phyloP scores from a whole-genome alignment of 1,139 yeast genomes.

The Magnusiomyces fungicola region DNA sequence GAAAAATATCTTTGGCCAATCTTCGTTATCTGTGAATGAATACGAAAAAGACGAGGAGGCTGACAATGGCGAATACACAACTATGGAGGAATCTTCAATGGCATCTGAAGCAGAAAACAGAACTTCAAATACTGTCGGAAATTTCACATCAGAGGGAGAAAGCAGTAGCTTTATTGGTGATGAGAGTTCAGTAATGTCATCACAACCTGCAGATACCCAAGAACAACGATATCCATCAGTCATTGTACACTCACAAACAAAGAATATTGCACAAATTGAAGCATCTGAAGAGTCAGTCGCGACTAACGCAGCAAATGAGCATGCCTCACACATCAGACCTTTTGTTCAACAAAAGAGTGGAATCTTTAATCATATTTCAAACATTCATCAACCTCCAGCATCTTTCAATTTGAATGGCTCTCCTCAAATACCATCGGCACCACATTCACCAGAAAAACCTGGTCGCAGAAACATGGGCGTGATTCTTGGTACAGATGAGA shows the following conservation, averaged over 20 bases:
- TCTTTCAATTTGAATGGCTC: no score
- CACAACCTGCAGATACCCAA: background rate
- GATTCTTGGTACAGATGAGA: slow-evolving; percentile 2
- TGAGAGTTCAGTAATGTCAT: background rate
- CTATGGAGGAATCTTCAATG: background rate
- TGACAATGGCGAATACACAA: slow-evolving; percentile 2
- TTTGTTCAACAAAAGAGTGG: no score
- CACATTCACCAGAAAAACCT: slow-evolving; percentile 2
- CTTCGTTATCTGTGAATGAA: background rate
- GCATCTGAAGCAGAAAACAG: slow-evolving; percentile 1
- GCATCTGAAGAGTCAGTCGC: no score
- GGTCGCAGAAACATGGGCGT: slow-evolving; percentile 5
- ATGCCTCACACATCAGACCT: no score
- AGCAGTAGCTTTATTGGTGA: no score
- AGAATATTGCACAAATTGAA: background rate
- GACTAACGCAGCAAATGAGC: no score
- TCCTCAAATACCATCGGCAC: background rate
- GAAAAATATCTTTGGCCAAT: background rate
- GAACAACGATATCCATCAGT: background rate
- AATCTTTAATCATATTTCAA: no score
- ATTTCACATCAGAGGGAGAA: no score
- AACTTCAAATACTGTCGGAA: no score
- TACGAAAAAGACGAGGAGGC: background rate
- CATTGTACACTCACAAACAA: background rate
- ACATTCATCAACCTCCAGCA: no score